Conservation (phyloP, 495 filamentous ascomycete species). For the Podospora comata region DNA sequence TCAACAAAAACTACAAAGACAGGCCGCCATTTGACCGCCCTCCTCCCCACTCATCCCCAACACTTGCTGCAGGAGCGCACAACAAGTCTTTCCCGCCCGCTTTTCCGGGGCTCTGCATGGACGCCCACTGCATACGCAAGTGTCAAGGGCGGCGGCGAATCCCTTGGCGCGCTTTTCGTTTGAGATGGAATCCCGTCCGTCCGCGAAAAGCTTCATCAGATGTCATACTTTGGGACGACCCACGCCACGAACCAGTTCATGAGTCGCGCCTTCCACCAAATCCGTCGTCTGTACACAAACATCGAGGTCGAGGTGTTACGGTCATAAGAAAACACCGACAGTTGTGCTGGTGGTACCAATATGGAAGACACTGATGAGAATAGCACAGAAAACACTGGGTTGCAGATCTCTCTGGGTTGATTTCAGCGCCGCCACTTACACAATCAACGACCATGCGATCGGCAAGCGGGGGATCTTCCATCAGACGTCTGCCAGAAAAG, state of each 20-base stretch:
- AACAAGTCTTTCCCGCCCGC: slow-evolving; percentile 14
- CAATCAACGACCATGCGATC: neutral
- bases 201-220: neutral
- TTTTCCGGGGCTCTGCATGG: slow-evolving; percentile 17
- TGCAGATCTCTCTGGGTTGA: neutral
- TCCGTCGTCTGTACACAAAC: neutral
- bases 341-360: too few relatives aligned
- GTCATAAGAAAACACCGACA: too few relatives aligned
- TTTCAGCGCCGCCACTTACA: neutral
- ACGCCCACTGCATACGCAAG: neutral
- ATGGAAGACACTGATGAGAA: too few relatives aligned
- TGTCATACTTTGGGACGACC: neutral
- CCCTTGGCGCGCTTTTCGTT: slow-evolving; percentile 12
- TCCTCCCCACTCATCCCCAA: slow-evolving; percentile 26
- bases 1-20: slow-evolving; percentile 11
- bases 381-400: too few relatives aligned
- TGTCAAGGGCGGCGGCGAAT: slow-evolving; percentile 1
- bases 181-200: neutral
- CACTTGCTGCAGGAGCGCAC: slow-evolving; percentile 22
- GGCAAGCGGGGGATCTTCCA: neutral
- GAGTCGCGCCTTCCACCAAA: neutral
- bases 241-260: neutral
- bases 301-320: neutral
- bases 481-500: neutral
- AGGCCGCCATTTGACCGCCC: slow-evolving; percentile 9